Conservation (phyloP, 768 basidiomycete species). For the Mycena latifolia region DNA sequence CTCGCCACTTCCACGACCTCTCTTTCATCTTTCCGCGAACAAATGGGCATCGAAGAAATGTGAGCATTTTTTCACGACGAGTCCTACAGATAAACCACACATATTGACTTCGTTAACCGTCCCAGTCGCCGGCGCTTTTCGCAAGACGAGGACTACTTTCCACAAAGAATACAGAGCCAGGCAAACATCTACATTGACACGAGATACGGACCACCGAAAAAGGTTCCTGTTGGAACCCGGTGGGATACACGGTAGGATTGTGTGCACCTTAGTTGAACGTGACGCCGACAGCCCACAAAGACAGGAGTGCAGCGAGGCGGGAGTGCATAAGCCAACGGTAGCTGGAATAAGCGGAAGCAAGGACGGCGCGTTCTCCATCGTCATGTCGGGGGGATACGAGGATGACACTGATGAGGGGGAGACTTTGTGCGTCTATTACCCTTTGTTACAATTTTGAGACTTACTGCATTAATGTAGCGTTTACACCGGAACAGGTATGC, state of each 20-base stretch:
- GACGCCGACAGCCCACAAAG: background rate
- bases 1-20: no score
- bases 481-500: slow-evolving; percentile 17
- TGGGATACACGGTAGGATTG: slow-evolving; percentile 15
- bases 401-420: slow-evolving; percentile 18
- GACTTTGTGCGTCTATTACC: slow-evolving; percentile 13
- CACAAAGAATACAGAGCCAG: background rate
- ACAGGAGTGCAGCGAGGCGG: slow-evolving; percentile 13
- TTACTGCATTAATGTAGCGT: background rate
- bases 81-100: no score
- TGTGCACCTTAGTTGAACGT: background rate
- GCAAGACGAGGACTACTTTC: slow-evolving; percentile 9
- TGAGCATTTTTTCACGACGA: no score
- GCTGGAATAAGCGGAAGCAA: slow-evolving; percentile 17
- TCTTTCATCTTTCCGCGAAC: no score
- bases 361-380: slow-evolving; percentile 23
- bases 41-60: no score
- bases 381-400: slow-evolving; percentile 18
- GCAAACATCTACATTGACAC: slow-evolving; percentile 6
- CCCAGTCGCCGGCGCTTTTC: slow-evolving; percentile 12
- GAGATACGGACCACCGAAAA: slow-evolving; percentile 3
- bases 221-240: background rate
- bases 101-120: no score
- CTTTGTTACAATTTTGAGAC: background rate
- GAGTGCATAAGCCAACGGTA: slow-evolving; percentile 13